A percentile compares a stretch with the other conserved stretches of the same genome.
Conservation (phyloP, 257 asterid species). For the Osmanthus fragrans region DNA sequence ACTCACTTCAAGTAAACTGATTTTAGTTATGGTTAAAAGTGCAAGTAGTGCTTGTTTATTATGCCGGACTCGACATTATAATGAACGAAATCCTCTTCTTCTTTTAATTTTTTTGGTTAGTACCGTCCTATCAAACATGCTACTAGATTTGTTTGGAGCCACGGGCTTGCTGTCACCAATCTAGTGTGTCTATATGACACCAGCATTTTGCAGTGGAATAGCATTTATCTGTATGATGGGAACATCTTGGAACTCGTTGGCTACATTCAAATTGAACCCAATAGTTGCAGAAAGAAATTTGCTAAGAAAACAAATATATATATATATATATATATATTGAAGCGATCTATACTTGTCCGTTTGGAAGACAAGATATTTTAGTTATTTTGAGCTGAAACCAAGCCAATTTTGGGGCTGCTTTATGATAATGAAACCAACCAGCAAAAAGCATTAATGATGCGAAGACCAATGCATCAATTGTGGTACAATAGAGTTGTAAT, state of each 20-base stretch:
- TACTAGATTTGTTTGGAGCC: not conserved
- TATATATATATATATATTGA: not conserved
- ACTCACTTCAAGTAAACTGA: not conserved
- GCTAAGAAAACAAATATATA: not conserved
- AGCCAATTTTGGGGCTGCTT: not conserved
- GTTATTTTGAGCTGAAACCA: not conserved
- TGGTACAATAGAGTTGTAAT: no score
- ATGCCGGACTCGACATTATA: not conserved
- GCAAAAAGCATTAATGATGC: no score
- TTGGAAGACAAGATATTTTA: not conserved
- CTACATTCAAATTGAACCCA: not conserved
- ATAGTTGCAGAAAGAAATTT: not conserved
- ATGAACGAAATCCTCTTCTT: not conserved
- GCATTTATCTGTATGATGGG: not conserved
- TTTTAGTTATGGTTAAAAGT: not conserved
- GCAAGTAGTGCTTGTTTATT: not conserved
- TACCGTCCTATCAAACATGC: not conserved
- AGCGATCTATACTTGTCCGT: not conserved
- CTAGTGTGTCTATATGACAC: not conserved
- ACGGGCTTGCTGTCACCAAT: not conserved
- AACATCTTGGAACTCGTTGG: not conserved
- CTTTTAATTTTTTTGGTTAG: not conserved
- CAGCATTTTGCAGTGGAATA: not conserved
- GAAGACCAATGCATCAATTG: no score
- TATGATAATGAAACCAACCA: no score